Conservation (phyloP, 257 asterid genomes). For the Buddleja alternifolia region DNA sequence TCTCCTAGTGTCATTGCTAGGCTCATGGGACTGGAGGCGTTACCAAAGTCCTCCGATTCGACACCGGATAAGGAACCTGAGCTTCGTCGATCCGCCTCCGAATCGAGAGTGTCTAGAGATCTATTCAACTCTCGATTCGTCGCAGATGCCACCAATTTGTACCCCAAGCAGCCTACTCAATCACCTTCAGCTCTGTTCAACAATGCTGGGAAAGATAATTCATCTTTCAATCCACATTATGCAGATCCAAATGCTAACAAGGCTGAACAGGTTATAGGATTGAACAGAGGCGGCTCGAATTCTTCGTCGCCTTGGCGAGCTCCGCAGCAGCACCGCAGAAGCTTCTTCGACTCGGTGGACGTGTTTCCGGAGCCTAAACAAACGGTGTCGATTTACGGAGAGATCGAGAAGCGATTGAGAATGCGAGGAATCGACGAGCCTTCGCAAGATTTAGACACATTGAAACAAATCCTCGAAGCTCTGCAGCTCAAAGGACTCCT, state of each 20-base stretch:
- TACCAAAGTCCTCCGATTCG: constrained; percentile 42
- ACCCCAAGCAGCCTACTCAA: constrained; percentile 36
- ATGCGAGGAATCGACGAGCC: constrained; percentile 75
- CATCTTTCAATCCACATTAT: constrained; percentile 14
- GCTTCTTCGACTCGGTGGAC: constrained; percentile 70
- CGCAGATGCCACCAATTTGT: constrained; percentile 33
- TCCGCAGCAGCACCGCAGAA: constrained; percentile 65
- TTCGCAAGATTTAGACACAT: constrained; percentile 75
- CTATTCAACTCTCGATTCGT: constrained; percentile 50
- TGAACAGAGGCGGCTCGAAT: constrained; percentile 33
- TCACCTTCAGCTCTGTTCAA: constrained; percentile 14
- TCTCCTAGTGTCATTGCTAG: constrained; percentile 84
- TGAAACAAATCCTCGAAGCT: constrained; percentile 93
- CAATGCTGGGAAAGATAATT: constrained; percentile 25
- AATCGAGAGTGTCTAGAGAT: constrained; percentile 76
- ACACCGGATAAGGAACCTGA: constrained; percentile 44
- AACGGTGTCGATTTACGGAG: constrained; percentile 52
- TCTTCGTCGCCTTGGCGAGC: constrained; percentile 54
- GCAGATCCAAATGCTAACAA: constrained; percentile 38
- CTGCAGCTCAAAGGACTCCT: constrained; percentile 90
- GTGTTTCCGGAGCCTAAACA: constrained; percentile 80
- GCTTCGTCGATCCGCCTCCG: constrained; percentile 86
- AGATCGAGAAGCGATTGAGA: constrained; percentile 67
- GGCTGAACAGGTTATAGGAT: constrained; percentile 28
- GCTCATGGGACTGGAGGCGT: constrained; percentile 84